A percentile compares a stretch with the other conserved stretches of the same genome.
phyloP scores from a whole-genome alignment of 805 yeast genomes.

The Saccharomycopsis sp. region DNA sequence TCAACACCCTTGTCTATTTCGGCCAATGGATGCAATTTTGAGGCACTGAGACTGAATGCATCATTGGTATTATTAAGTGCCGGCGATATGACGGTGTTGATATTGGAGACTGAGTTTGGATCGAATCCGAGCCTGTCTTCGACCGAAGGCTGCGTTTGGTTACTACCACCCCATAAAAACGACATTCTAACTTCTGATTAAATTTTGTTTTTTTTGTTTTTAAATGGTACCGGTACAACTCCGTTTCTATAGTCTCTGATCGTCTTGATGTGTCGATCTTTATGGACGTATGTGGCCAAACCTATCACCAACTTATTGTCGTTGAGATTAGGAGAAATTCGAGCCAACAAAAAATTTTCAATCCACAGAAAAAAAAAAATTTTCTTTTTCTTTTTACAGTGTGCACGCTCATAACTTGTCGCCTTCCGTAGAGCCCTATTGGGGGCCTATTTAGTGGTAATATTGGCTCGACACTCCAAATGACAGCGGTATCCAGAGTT shows the following conservation, averaged over 20 bases:
- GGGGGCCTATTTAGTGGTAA: too few relatives aligned
- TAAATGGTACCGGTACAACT: neutral
- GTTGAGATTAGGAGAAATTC: neutral
- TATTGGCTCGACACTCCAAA: too few relatives aligned
- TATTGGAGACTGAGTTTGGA: constrained; percentile 56
- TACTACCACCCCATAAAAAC: constrained; percentile 20
- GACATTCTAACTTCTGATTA: constrained; percentile 10
- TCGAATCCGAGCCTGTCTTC: constrained; percentile 45
- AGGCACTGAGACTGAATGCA: constrained; percentile 40
- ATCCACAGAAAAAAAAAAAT: neutral
- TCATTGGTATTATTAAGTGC: constrained; percentile 36
- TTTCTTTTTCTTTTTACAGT: neutral
- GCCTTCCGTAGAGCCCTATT: neutral
- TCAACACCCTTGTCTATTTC: constrained; percentile 87
- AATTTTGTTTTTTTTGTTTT: neutral
- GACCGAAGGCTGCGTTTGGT: constrained; percentile 2
- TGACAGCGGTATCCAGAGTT: too few relatives aligned
- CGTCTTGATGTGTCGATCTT: neutral
- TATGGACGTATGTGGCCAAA: neutral
- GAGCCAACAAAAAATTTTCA: neutral
- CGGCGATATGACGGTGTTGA: constrained; percentile 48
- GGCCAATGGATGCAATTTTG: constrained; percentile 83
- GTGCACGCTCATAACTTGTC: neutral
- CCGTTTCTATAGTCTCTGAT: neutral
- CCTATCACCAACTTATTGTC: neutral